Conservation (phyloP, 148 eudicot species). For the Amaranthus hypochondriacus region DNA sequence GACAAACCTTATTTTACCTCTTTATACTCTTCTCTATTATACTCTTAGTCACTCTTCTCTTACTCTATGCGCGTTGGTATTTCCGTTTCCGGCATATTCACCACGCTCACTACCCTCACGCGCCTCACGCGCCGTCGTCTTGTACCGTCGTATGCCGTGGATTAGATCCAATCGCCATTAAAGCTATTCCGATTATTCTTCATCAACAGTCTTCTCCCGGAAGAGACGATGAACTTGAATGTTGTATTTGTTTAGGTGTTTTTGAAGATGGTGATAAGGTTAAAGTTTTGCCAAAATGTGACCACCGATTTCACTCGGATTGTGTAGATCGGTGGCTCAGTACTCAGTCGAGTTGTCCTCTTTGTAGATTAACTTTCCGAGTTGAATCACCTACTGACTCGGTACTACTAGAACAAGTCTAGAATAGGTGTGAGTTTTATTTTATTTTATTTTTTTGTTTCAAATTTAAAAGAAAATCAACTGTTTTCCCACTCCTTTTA, state of each 20-base stretch:
- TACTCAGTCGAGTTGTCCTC: constrained; percentile 65
- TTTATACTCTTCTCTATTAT: constrained; percentile 54
- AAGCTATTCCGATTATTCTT: constrained; percentile 41
- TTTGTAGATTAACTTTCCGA: constrained; percentile 53
- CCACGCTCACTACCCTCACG: constrained; percentile 8
- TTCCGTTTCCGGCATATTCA: constrained; percentile 39
- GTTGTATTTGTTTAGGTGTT: constrained; percentile 64
- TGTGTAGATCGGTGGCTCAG: constrained; percentile 72
- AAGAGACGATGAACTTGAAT: constrained; percentile 40
- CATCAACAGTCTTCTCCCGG: constrained; percentile 24
- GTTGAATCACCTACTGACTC: constrained; percentile 35
- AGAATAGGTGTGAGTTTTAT: neutral
- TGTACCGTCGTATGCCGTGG: constrained; percentile 23
- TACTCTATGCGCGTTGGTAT: constrained; percentile 66
- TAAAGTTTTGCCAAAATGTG: constrained; percentile 52
- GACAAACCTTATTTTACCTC: constrained; percentile 62
- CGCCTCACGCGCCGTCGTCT: constrained; percentile 16
- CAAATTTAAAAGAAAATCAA: neutral
- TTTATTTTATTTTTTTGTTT: neutral
- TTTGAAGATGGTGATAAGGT: constrained; percentile 68
- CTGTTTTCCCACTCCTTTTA: neutral
- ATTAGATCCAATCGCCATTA: constrained; percentile 32
- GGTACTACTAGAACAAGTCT: neutral
- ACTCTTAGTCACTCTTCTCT: constrained; percentile 42
- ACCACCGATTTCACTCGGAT: constrained; percentile 60